Base-by-base conservation (phyloP, 2,329 filamentous ascomycete genomes). In the Fusarium sp. region DNA sequence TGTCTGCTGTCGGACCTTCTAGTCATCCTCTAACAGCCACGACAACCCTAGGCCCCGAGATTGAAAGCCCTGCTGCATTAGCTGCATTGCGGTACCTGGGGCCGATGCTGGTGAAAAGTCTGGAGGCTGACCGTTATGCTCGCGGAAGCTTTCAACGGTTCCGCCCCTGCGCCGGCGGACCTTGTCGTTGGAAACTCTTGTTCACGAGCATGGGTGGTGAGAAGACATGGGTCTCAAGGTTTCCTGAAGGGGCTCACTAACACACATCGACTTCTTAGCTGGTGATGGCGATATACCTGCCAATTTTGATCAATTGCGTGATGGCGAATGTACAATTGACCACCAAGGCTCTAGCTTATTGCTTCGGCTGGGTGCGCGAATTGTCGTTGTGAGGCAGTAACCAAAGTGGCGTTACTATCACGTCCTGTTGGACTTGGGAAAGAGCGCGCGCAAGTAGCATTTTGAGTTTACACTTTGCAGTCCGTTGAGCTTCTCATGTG, bases 1-100 rank as follows among this genome's bases (percentile, higher is more conserved):
- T 59, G 50, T 68, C 47, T 52, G 60, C 11, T 43, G 43, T 51
- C 44, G 67, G 56, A 39, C 50, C 44, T 50, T 44, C 56, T 22
- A 57, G 40, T 67, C 65, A 62, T 70, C 17, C 55, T 51, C 49
- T 54, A 61, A 33, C 60, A 57, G 62, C 62, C 70, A 70, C 63
- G 68, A 71, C 50, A 47, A 53, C 56, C 65, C 68, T 57, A 58
- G 45, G 39, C 51, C 63, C 57, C 59, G 67, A 56, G 56, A 27
- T 64, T 63, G 55, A 51, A 66, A 62, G 53, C 65, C 67, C 57
- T 73, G 65, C 51, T 59, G 71, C 68, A 73, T 73, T 73, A 73
- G 71, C 68, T 58, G 63, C 51, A 25, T 20, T 23, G 56, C 46
- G 52, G 55, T 71, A 66, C 62, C 56, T 71, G 58, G 35, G 48